Evolutionary conservation across 2,329 filamentous ascomycete genomes (phyloP), one percentile per base, ranked within the genome.

Genomic region (Phyllosticta ampelicida): DNA sequence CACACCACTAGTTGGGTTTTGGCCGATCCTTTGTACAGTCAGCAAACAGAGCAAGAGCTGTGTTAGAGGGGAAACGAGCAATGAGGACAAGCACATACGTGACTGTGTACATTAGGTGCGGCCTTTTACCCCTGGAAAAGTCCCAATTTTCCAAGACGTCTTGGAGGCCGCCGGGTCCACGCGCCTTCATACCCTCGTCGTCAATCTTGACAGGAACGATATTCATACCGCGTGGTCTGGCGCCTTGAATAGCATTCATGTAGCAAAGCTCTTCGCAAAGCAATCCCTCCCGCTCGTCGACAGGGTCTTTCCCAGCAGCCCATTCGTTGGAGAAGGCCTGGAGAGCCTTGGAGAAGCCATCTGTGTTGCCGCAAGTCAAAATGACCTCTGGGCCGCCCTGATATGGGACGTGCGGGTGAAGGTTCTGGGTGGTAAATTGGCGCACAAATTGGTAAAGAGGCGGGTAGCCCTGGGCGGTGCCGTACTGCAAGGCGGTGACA

Each of bases 111-210:
- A 96, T 80, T 63, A 96, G 70, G 70, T 92, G 87, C 48, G 91
- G 91, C 60, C 87, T 79, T 67, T 83, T 85, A 0, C 91, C 91
- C 65, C 80, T 85, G 48, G 77, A 77, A 52, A 78, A 77, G 70
- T 96, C 87, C 91, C 91, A 96, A 64, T 87, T 90, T 56, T 84
- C 81, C 28, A 96, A 75, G 1, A 96, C 83, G 64, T 95, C 86
- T 60, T 84, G 78, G 61, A 96, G 74, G 1, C 89, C 86, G 26
- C 88, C 88, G 5, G 82, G 78, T 0, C 90, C 90, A 20, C 79
- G 75, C 0, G 84, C 83, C n/a, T 81, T 63, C 87, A 96, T 94
- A 20, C 91, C 91, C 64, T 88, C 81, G 4, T 80, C 78, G 67
- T 96, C 91, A 60, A 94, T 84, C 58, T 81, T 82, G 5, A 96